A percentile compares a stretch with the other conserved stretches of the same genome.
Conservation (phyloP, 208 protist species). For the Phytomonas sp. region DNA sequence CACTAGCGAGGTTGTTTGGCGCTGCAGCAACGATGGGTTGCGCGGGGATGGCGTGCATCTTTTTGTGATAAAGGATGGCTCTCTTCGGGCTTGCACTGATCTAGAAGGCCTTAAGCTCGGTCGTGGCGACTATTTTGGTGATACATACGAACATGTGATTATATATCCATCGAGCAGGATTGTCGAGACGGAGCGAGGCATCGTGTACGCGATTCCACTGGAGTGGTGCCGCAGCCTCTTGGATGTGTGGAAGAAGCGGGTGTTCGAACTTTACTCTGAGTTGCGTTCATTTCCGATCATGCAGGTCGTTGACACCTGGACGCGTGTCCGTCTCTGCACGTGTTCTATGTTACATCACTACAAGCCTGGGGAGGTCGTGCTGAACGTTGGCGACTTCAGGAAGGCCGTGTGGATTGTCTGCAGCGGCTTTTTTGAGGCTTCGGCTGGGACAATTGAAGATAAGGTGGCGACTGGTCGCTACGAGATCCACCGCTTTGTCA, state of each 20-base stretch:
- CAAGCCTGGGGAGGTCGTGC: slow-evolving; percentile 19
- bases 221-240: slow-evolving; percentile 19
- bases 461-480: slow-evolving; percentile 23
- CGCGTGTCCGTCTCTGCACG: slow-evolving; percentile 37
- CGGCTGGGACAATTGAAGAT: slow-evolving; percentile 22
- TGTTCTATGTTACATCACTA: slow-evolving; percentile 16
- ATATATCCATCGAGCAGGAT: slow-evolving; percentile 29
- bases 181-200: slow-evolving; percentile 43
- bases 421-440: slow-evolving; percentile 28
- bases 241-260: slow-evolving; percentile 23
- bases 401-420: slow-evolving; percentile 34
- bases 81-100: slow-evolving; percentile 28
- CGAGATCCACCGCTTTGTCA: slow-evolving; percentile 19
- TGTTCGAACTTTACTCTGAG: slow-evolving; percentile 18
- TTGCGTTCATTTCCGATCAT: slow-evolving; percentile 27
- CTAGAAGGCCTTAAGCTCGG: slow-evolving; percentile 27
- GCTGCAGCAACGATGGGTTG: slow-evolving; percentile 31
- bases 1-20: slow-evolving; percentile 37
- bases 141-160: slow-evolving; percentile 34
- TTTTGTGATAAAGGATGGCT: slow-evolving; percentile 58
- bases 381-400: slow-evolving; percentile 22
- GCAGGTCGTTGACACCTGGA: slow-evolving; percentile 46
- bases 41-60: slow-evolving; percentile 54
- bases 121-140: slow-evolving; percentile 66
- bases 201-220: slow-evolving; percentile 56